phyloP scores from a whole-genome alignment of 495 filamentous ascomycete genomes.

The Chaetomidium leptoderma region DNA sequence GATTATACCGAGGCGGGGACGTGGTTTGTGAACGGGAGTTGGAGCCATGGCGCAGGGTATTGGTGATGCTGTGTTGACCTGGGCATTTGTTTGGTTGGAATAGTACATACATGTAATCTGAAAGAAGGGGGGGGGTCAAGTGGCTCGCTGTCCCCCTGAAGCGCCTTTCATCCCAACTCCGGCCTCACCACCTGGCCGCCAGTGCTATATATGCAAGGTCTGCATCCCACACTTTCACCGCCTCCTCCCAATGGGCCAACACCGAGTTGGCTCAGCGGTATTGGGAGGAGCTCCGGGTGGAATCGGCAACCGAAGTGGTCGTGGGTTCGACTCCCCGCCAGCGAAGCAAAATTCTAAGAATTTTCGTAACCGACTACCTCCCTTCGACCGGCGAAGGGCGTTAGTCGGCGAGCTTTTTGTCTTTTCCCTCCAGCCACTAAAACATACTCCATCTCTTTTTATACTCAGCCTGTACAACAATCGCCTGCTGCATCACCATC shows the following conservation, averaged over 20 bases:
- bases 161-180: not conserved
- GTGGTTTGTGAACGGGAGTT: constrained; percentile 31
- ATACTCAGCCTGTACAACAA: too few species aligned
- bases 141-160: not conserved
- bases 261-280: not conserved
- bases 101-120: too few species aligned
- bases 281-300: not conserved
- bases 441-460: too few species aligned
- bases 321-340: not conserved
- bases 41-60: constrained; percentile 24
- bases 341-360: not conserved
- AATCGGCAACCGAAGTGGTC: too few species aligned
- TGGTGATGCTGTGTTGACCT: constrained; percentile 8
- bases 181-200: not conserved
- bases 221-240: not conserved
- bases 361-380: not conserved
- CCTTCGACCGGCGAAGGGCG: not conserved
- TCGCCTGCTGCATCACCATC: too few species aligned
- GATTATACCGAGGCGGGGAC: constrained; percentile 26
- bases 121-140: not conserved
- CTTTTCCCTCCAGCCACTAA: not conserved
- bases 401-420: not conserved
- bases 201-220: not conserved
- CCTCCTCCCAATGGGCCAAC: not conserved
- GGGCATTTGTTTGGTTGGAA: too few species aligned